Percentiles rank a stretch among this genome's conserved stretches.
Conservation (phyloP, 2,329 filamentous ascomycete genomes). For the Cryphonectria naterciae region DNA sequence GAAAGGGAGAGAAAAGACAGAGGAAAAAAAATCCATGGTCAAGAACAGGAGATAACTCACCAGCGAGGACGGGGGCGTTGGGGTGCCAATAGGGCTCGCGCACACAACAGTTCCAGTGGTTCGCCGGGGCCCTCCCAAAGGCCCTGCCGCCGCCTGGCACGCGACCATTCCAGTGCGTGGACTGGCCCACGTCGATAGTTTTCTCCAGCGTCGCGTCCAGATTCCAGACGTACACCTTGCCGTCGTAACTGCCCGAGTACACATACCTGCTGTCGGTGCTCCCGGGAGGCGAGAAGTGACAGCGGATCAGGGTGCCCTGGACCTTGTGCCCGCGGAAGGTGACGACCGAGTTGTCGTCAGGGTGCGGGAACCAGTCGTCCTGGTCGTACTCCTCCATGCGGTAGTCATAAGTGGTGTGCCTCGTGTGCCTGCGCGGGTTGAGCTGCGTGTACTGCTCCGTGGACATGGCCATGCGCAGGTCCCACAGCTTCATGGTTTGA, state of each 20-base stretch:
- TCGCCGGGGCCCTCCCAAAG: constrained; percentile 49
- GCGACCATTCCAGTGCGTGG: constrained; percentile 50
- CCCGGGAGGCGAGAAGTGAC: constrained; percentile 87
- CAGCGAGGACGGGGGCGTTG: constrained; percentile 75
- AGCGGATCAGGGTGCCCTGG: constrained; percentile 86
- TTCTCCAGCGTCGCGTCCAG: constrained; percentile 83
- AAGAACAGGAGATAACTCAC: constrained; percentile 45
- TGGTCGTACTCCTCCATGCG: constrained; percentile 69
- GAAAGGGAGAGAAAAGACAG: not conserved
- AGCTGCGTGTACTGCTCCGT: constrained; percentile 64
- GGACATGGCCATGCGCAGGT: constrained; percentile 85
- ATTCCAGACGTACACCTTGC: constrained; percentile 90
- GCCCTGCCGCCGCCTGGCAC: constrained; percentile 19
- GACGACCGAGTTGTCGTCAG: constrained; percentile 86
- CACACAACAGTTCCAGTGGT: constrained; percentile 79
- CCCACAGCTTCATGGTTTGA: constrained; percentile 97
- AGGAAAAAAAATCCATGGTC: not conserved
- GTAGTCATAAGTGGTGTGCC: constrained; percentile 71
- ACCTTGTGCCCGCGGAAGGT: constrained; percentile 92
- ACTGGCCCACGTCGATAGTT: constrained; percentile 75
- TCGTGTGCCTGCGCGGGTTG: constrained; percentile 58
- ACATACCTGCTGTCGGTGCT: constrained; percentile 91
- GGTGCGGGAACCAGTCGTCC: constrained; percentile 71
- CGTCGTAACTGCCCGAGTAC: constrained; percentile 88
- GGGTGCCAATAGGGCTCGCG: constrained; percentile 93